Evolutionary conservation across 2,329 filamentous ascomycete genomes (phyloP), one percentile per base, ranked within the genome.

Genomic region (Botryotinia calthae): DNA sequence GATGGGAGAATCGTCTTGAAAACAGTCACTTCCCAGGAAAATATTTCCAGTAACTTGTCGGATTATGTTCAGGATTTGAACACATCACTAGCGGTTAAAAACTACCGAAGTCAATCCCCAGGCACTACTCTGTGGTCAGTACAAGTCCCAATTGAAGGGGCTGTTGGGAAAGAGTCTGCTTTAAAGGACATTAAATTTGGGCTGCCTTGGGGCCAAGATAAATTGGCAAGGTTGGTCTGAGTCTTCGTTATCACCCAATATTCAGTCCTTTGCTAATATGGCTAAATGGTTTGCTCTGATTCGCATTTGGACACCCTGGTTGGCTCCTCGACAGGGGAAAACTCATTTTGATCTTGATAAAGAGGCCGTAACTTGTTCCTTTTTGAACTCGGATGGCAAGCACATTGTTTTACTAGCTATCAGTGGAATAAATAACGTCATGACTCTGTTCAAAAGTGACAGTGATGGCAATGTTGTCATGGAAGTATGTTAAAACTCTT

Each of bases 271-370:
- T 70, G 56, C 76, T 79, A 34, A 78, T 40, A 25, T 4, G 44
- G 22, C 16, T 71, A 89, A 92, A 77, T 97, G 94, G 89, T 95
- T 97, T 80, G 89, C 93, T 12, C 83, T 97, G 20, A 90, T 97
- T 8, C 89, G 94, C 28, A 85, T 93, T 5, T 96, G 91, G 89
- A 87, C 87, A 48, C 91, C 94, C 1, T 98, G 95, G 95, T 84
- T 97, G 18, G 93, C 92, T 12, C 95, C 95, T n/a, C 86, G 94
- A 56, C 95, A 98, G 80, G 95, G 95, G 20, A 89, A 87, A 75
- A 82, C 84, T 5, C 83, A 83, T 0, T 92, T 97, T 72, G 83
- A 84, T 7, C 84, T 95, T 7, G 91, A 94, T 74, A 93, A 94
- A 77, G 93, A 97, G 78, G 93, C 90, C 1, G 82, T 98, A 2